Evolutionary conservation across 1,284 basidiomycete genomes (phyloP), one percentile per base, ranked within the genome.

Genomic region (Lignosus rhinocerotis): DNA sequence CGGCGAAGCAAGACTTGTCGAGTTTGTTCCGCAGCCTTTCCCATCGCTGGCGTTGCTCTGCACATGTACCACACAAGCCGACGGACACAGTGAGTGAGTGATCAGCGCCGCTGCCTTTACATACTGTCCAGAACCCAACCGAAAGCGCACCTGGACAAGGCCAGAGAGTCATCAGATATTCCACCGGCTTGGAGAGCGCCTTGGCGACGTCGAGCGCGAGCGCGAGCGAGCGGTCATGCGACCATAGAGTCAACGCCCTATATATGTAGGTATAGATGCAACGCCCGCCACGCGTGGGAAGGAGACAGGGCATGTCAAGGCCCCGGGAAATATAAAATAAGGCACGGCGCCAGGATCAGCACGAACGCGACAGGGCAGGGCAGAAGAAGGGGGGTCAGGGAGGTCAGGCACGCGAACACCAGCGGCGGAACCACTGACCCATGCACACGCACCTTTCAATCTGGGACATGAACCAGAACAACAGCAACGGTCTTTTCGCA

Each of bases 391-490:
- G 33, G 33, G n/a, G 31, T 17, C 39, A 30, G 16, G 34, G 30
- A 41, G 17, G 56, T 61, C 59, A 61, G 62, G 57, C 62, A 61
- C 62, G 54, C 51, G 59, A 44, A 33, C 8, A 21, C 47, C 36
- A 32, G 31, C n/a, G 9, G 8, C 11, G 21, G 30, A 25, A 25
- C 11, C n/a, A 7, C 11, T 12, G 12, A 14, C n/a, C 36, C 34
- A 52, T 39, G 30, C 36, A 54, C 14, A 72, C 74, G 52, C 62
- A 87, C 88, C 87, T 79, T 61, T 76, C 79, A 46, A 89, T 80
- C 69, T 91, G 87, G 14, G 80, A 80, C 85, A 90, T 88, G 68
- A 90, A 89, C 88, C 88, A 91, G 72, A 88, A 88, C 31, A 85
- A 76, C 68, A 86, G 87, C 71, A 87, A 88, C 5, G 88, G 88